A percentile compares a stretch with the other conserved stretches of the same genome.
phyloP scores from a whole-genome alignment of 1,139 yeast genomes.

The Saccharomyces pastorianus region DNA sequence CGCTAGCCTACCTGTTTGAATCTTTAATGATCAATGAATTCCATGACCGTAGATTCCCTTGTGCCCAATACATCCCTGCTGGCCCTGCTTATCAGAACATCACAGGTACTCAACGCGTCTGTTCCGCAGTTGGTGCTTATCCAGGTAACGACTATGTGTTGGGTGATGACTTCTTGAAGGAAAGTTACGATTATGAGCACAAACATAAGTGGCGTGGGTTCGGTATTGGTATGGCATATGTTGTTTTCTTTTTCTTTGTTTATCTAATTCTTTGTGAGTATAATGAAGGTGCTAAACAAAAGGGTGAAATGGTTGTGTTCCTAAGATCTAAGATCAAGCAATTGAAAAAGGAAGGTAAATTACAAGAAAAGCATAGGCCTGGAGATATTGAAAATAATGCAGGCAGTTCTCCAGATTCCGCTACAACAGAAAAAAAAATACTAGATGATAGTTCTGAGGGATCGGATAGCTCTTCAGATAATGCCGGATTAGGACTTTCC shows the following conservation, averaged over 20 bases:
- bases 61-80: conserved; percentile 46
- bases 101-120: conserved; percentile 40
- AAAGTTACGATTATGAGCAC: conserved; percentile 48
- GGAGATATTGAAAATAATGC: conserved; percentile 17
- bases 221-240: conserved; percentile 48
- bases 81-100: conserved; percentile 41
- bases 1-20: conserved; percentile 63
- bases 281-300: conserved; percentile 69
- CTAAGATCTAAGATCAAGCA: conserved; percentile 40
- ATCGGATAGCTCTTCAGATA: background rate
- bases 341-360: conserved; percentile 27
- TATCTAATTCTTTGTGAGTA: conserved; percentile 49
- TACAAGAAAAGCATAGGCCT: conserved; percentile 8
- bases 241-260: conserved; percentile 29
- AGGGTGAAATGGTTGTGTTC: conserved; percentile 74
- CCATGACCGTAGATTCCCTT: conserved; percentile 36
- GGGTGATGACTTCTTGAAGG: conserved; percentile 52
- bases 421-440: conserved; percentile 16
- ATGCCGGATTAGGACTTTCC: conserved; percentile 13
- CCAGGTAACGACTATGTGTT: conserved; percentile 48
- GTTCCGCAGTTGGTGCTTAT: conserved; percentile 55
- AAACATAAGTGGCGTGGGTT: conserved; percentile 76
- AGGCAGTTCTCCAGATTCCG: conserved; percentile 8
- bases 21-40: conserved; percentile 52
- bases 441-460: conserved; percentile 11